phyloP scores from a whole-genome alignment of 2,329 filamentous ascomycete species.

The Periconia digitata region DNA sequence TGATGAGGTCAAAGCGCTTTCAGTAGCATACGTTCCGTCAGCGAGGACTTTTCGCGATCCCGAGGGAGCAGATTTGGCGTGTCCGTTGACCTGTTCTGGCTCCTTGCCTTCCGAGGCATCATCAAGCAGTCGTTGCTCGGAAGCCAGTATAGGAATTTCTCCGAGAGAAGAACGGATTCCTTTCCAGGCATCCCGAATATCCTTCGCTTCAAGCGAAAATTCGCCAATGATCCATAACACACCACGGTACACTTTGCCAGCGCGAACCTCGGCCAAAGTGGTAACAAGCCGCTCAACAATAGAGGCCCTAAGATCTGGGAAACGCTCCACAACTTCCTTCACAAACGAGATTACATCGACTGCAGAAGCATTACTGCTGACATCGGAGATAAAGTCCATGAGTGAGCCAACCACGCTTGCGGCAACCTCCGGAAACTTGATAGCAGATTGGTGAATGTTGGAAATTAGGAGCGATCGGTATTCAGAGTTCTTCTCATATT shows the following conservation, averaged over 20 bases:
- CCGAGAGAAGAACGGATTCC: slow-evolving; percentile 89
- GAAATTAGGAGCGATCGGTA: slow-evolving; percentile 86
- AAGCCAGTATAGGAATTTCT: slow-evolving; percentile 94
- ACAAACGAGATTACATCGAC: slow-evolving; percentile 98
- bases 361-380: slow-evolving; percentile 95
- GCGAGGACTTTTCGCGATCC: slow-evolving; percentile 90
- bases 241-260: slow-evolving; percentile 95
- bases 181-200: slow-evolving; percentile 97
- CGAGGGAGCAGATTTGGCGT: slow-evolving; percentile 73
- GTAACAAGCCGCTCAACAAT: slow-evolving; percentile 88
- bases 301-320: slow-evolving; percentile 81
- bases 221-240: slow-evolving; percentile 98
- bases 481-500: slow-evolving; percentile 78
- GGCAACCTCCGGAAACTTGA: slow-evolving; percentile 98
- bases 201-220: slow-evolving; percentile 89
- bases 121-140: slow-evolving; percentile 88
- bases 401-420: slow-evolving; percentile 93
- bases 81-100: slow-evolving; percentile 72
- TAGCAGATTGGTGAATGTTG: slow-evolving; percentile 96
- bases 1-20: slow-evolving; percentile 91
- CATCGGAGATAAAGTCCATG: slow-evolving; percentile 99
- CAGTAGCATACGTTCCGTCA: slow-evolving; percentile 96
- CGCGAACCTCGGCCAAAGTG: slow-evolving; percentile 88
- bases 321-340: slow-evolving; percentile 98
- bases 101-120: slow-evolving; percentile 67